These are phyloP conservation scores for Cyclocybe aegerita DNA, from an alignment of 768 basidiomycete genomes.

Conservation along the genomic window DNA sequence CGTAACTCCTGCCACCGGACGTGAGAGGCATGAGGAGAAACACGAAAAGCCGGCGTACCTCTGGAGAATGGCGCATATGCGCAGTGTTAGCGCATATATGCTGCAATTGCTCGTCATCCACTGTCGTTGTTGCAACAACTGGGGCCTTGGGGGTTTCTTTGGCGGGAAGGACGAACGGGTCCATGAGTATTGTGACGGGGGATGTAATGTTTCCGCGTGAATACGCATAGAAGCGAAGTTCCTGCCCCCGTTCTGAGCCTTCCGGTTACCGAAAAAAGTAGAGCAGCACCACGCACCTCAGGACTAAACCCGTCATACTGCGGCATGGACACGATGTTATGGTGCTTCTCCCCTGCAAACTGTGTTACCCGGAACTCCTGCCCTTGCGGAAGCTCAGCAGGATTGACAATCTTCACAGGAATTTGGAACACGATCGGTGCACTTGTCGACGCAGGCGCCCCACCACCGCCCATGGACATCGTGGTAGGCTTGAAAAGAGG, in stretches of 20 bases:
- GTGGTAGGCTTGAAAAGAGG: conserved; percentile 48
- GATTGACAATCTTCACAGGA: neutral
- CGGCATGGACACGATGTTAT: conserved; percentile 38
- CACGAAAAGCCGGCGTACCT: conserved; percentile 30
- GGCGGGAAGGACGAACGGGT: conserved; percentile 18
- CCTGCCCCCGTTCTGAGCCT: conserved; percentile 24
- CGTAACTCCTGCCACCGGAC: conserved; percentile 45
- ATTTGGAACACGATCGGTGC: neutral
- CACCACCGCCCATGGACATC: too few relatives aligned
- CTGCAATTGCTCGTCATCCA: conserved; percentile 29
- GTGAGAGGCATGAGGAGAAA: neutral
- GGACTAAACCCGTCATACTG: conserved; percentile 34
- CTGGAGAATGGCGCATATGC: conserved; percentile 46
- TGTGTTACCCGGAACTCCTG: conserved; percentile 16
- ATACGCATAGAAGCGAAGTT: conserved; percentile 44
- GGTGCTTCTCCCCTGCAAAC: conserved; percentile 27
- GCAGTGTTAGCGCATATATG: conserved; percentile 34
- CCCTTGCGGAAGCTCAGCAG: conserved; percentile 13
- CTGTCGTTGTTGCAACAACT: neutral
- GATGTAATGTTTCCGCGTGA: conserved; percentile 30
- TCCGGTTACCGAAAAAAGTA: conserved; percentile 2
- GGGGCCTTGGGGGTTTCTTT: conserved; percentile 1
- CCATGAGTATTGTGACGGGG: conserved; percentile 24
- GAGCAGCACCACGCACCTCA: conserved; percentile 35
- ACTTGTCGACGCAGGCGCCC: neutral